Evolutionary conservation across 2,329 filamentous ascomycete genomes (phyloP).

Genomic region (Phialophora expanda): DNA sequence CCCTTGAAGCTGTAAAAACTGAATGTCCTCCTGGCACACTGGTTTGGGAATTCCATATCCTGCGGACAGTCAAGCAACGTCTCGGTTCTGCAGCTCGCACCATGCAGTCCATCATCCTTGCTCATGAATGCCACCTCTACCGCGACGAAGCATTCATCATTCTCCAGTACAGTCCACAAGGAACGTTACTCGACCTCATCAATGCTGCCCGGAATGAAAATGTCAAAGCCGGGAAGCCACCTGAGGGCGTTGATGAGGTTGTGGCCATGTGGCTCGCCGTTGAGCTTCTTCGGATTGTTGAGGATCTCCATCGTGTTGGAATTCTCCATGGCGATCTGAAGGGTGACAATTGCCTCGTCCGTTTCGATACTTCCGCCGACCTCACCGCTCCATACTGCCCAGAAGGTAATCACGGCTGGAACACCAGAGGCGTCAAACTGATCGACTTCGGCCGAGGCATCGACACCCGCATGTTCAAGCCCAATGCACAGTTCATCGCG

Average conservation of each 20-base stretch:
- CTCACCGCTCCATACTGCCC: conserved; percentile 69
- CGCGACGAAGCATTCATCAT: conserved; percentile 87
- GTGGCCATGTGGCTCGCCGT: conserved; percentile 95
- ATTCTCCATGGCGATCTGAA: conserved; percentile 94
- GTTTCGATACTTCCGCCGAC: conserved; percentile 60
- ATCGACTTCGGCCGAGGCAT: conserved; percentile 96
- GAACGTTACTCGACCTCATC: conserved; percentile 91
- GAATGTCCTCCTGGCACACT: conserved; percentile 74
- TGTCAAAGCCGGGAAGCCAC: conserved; percentile 54
- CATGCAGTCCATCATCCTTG: conserved; percentile 76
- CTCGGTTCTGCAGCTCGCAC: conserved; percentile 70
- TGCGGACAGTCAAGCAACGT: conserved; percentile 78
- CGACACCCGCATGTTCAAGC: conserved; percentile 83
- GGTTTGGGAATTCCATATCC: conserved; percentile 93
- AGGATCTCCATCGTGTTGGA: conserved; percentile 78
- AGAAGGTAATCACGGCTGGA: conserved; percentile 79
- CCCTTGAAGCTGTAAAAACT: conserved; percentile 89
- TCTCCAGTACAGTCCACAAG: conserved; percentile 84
- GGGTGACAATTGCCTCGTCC: conserved; percentile 90
- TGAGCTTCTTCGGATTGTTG: conserved; percentile 87
- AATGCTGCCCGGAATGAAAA: conserved; percentile 78
- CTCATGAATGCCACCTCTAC: conserved; percentile 91
- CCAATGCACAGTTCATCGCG: conserved; percentile 83
- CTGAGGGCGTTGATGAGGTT: conserved; percentile 75
- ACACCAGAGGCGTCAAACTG: conserved; percentile 75